phyloP scores from a whole-genome alignment of 169 alveolate genomes.

The Cryptosporidium ubiquitum region DNA sequence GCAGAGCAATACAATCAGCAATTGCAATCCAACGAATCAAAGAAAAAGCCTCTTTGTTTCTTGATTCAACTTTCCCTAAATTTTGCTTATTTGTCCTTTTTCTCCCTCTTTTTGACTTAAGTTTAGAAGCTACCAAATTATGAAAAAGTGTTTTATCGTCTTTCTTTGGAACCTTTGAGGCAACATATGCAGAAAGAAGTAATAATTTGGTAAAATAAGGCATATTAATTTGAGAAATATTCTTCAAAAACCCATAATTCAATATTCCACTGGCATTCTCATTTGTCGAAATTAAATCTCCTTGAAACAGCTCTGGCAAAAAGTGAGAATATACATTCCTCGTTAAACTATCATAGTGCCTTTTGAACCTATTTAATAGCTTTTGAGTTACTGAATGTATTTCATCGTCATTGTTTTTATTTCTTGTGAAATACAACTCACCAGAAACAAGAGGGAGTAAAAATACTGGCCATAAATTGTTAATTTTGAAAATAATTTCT shows the following conservation, averaged over 20 bases:
- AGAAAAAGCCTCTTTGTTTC: conserved; percentile 29
- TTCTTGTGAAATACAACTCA: background rate
- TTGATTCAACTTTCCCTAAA: background rate
- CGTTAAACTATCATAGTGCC: conserved; percentile 23
- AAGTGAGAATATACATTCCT: conserved; percentile 51
- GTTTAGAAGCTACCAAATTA: conserved; percentile 28
- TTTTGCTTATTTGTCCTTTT: background rate
- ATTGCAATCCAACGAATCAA: conserved; percentile 61
- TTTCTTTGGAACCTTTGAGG: conserved; percentile 43
- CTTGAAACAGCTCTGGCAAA: conserved; percentile 46
- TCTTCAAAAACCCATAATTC: conserved; percentile 22
- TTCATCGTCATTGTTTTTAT: background rate
- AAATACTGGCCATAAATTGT: conserved; percentile 36
- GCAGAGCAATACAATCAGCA: conserved; percentile 66
- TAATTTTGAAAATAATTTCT: conserved; percentile 36
- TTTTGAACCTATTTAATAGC: conserved; percentile 19
- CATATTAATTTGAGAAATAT: conserved; percentile 8
- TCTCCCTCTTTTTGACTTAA: conserved; percentile 1
- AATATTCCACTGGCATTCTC: background rate
- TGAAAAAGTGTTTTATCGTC: conserved; percentile 48
- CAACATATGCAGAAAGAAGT: conserved; percentile 63
- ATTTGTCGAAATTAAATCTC: conserved; percentile 16
- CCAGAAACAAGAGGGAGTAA: conserved; percentile 48
- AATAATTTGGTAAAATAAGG: conserved; percentile 53
- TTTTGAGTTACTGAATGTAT: background rate